Conservation (phyloP, 2,329 filamentous ascomycete species). For the Colletotrichum sp. region DNA sequence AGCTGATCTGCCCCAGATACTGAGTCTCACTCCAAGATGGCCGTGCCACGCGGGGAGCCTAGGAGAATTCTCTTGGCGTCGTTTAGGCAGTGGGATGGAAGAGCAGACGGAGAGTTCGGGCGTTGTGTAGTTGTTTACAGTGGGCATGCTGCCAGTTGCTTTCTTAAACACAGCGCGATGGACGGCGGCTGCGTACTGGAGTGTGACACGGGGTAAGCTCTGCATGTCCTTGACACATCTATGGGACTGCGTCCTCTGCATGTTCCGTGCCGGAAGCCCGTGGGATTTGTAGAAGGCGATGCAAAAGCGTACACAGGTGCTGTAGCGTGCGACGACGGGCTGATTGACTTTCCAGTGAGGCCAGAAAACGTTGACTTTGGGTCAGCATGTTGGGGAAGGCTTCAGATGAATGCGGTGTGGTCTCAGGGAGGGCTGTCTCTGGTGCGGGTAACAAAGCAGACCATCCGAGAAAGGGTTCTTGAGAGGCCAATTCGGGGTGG, state of each 20-base stretch:
- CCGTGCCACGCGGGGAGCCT: constrained; percentile 44
- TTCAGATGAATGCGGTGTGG: constrained; percentile 14
- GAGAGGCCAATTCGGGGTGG: constrained; percentile 4
- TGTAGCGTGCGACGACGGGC: neutral
- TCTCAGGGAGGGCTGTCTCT: neutral
- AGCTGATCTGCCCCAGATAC: neutral
- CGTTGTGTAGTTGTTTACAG: neutral
- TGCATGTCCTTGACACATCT: neutral
- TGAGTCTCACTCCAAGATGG: neutral
- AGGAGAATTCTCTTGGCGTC: neutral
- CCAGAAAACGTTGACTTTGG: neutral
- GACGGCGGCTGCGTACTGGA: neutral
- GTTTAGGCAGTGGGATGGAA: neutral
- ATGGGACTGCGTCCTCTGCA: neutral
- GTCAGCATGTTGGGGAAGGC: neutral
- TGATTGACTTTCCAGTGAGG: neutral
- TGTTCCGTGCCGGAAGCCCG: neutral
- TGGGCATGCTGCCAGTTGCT: neutral
- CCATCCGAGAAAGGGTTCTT: neutral
- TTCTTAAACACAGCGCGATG: neutral
- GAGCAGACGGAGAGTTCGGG: neutral
- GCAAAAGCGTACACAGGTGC: neutral
- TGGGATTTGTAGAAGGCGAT: neutral
- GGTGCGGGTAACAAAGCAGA: neutral
- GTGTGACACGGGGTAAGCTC: neutral